These are phyloP conservation scores for Pseudocercospora musae DNA, from an alignment of 2,329 filamentous ascomycete genomes.

Conservation along the genomic window DNA sequence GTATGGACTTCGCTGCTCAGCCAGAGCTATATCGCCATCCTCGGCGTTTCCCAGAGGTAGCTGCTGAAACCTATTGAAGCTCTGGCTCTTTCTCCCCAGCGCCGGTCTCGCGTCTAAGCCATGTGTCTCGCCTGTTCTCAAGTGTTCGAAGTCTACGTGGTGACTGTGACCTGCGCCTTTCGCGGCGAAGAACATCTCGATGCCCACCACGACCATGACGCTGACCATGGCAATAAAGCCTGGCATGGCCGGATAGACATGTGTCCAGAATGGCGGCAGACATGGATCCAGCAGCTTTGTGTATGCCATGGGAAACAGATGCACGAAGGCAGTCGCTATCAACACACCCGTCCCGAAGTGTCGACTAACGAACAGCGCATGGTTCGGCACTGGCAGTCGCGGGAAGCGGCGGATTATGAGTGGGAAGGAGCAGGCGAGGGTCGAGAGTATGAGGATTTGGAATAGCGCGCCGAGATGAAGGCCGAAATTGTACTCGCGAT, in stretches of 20 bases:
- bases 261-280: conserved; percentile 74
- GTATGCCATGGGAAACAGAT: conserved; percentile 62
- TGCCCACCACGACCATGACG: conserved; percentile 74
- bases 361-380: conserved; percentile 57
- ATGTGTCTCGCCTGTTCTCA: conserved; percentile 25
- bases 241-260: conserved; percentile 74
- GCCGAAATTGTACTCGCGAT: conserved; percentile 53
- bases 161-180: conserved; percentile 60
- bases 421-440: conserved; percentile 59
- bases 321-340: conserved; percentile 57
- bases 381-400: conserved; percentile 56
- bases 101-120: conserved; percentile 15
- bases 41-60: conserved; percentile 19
- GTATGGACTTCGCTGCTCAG: conserved; percentile 23
- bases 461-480: conserved; percentile 58
- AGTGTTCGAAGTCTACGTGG: conserved; percentile 37
- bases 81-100: conserved; percentile 21
- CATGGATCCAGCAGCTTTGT: conserved; percentile 60
- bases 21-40: conserved; percentile 15
- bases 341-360: conserved; percentile 58
- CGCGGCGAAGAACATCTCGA: conserved; percentile 87
- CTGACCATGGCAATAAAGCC: conserved; percentile 79
- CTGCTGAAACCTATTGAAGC: conserved; percentile 30
- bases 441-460: conserved; percentile 55
- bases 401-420: conserved; percentile 59